Evolutionary conservation across 148 eudicot genomes (phyloP).

Genomic region (Fagopyrum homotropicum): DNA sequence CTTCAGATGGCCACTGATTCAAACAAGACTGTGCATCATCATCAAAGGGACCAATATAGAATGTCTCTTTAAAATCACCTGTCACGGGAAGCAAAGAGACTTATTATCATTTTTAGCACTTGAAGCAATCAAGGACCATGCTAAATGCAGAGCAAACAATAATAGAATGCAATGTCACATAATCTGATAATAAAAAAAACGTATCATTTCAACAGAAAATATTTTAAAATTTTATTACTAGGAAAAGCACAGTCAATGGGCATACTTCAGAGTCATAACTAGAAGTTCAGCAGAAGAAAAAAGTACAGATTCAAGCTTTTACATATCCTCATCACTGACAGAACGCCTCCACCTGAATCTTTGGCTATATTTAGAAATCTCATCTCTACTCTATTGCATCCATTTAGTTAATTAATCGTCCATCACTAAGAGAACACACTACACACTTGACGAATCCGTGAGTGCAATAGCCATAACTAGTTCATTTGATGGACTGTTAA

Average conservation of each 20-base stretch:
- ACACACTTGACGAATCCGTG: neutral
- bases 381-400: neutral
- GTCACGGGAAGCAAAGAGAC: neutral
- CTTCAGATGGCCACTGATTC: conserved; percentile 79
- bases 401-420: neutral
- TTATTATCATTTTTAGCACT: too few relatives aligned
- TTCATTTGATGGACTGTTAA: neutral
- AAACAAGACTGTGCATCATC: conserved; percentile 19
- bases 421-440: neutral
- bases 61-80: conserved; percentile 79
- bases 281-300: neutral
- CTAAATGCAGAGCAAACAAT: neutral
- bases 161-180: neutral
- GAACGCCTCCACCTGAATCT: neutral
- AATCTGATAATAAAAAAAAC: neutral
- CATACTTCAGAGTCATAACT: neutral
- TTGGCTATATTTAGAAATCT: neutral
- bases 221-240: neutral
- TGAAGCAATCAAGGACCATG: neutral
- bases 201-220: neutral
- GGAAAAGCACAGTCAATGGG: neutral
- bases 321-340: neutral
- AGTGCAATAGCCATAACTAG: neutral
- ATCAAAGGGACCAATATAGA: conserved; percentile 59
- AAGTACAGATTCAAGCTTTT: neutral